Base-by-base conservation (phyloP, 768 basidiomycete genomes). In the Gloeophyllum trabeum region DNA sequence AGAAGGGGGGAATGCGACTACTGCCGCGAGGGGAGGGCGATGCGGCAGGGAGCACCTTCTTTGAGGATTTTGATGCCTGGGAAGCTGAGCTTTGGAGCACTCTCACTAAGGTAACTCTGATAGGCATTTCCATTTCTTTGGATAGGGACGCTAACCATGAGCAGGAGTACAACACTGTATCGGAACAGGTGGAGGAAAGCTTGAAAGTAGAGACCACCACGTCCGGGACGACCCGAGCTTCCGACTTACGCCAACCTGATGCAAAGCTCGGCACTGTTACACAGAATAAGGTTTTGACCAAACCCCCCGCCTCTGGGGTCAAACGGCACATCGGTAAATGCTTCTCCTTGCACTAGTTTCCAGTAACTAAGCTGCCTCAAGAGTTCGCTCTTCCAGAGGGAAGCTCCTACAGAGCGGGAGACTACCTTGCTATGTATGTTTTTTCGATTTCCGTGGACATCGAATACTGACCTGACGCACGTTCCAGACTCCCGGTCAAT, bases 361-460 rank as follows among this genome's bases (percentile, higher is more conserved):
- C n/a, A 43, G 20, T 40, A 12, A 41, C 24, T 36, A 14, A 24
- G 7, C 4, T 13, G 20, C 24, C 10, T 38, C n/a, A n/a, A 67
- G 67, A 66, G 36, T 61, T 71, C 36, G 55, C 60, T 41, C 55
- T 71, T 5, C 68, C 68, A 1, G 59, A 60, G 23, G 59, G 57
- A 3, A 53, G 55, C 40, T 60, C 58, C 1, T 68, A 64, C 30
- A 58, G 60, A 19, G 58, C 67, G 6, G 71, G 71, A 6, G 71
- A 73, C 47, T 73, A 73, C 51, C 54, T 73, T 6, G 61, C 66
- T 2, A 61, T 73, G 61, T 65, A 35, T 43, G 63, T 53, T 2
- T n/a, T n/a, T 32, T 24, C 28, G 7, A 30, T 18, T 14, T n/a
- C 32, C 10, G 7, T 14, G 24, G 6, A n/a, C 4, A 16, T 19